Evolutionary conservation across 1,284 basidiomycete species (phyloP).

Genomic region (Leccinum solheimii): DNA sequence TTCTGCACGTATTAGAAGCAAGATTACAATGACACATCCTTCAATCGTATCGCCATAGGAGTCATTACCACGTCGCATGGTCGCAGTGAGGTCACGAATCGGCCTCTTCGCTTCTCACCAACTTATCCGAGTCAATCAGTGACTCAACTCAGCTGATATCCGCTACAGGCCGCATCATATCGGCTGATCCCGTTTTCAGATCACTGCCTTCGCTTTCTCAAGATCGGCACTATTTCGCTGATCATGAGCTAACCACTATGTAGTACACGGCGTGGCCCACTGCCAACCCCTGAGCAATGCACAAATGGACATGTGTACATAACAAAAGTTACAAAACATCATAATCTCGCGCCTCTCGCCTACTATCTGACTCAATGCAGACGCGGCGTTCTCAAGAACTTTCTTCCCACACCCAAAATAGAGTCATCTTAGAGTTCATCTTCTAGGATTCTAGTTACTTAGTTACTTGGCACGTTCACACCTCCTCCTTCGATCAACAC

Average conservation of each 20-base stretch:
- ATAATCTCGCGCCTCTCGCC: constrained; percentile 14
- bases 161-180: constrained; percentile 19
- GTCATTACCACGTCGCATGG: constrained; percentile 14
- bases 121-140: constrained; percentile 1
- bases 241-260: constrained; percentile 6
- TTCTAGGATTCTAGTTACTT: too few relatives aligned
- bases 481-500: constrained; percentile 23
- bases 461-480: constrained; percentile 29
- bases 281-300: background rate
- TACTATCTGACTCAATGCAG: constrained; percentile 13
- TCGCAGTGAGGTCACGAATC: constrained; percentile 18
- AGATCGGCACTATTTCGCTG: constrained; percentile 15
- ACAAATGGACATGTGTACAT: background rate
- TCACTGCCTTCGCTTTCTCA: constrained; percentile 15
- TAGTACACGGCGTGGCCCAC: background rate
- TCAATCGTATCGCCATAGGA: background rate
- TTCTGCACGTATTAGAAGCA: too few relatives aligned
- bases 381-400: constrained; percentile 26
- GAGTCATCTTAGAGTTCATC: constrained; percentile 6
- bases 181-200: constrained; percentile 18
- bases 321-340: constrained; percentile 19
- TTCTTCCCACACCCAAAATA: constrained; percentile 28
- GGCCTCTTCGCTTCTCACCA: constrained; percentile 3
- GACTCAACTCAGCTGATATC: constrained; percentile 19
- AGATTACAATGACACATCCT: too few relatives aligned